A percentile compares a stretch with the other conserved stretches of the same genome.
These are phyloP conservation scores for Arthrobotrys sinensis DNA, from an alignment of 2,329 filamentous ascomycete genomes.

Conservation along the genomic window DNA sequence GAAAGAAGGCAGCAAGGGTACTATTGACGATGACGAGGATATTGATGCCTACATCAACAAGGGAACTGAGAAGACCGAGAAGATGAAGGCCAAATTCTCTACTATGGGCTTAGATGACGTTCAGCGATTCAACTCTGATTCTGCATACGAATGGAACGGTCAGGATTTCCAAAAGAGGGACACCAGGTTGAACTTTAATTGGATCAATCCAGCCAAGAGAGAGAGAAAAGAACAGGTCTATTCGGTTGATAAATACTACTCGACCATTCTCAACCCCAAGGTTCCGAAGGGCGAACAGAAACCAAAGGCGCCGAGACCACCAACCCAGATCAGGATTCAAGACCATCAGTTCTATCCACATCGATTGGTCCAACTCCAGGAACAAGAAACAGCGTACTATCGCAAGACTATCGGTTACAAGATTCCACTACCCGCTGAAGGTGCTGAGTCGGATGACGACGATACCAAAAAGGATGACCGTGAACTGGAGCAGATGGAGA, in stretches of 20 bases:
- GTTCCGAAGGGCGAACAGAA: conserved; percentile 85
- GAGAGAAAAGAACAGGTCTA: conserved; percentile 98
- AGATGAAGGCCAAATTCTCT: conserved; percentile 94
- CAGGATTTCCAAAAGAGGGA: conserved; percentile 93
- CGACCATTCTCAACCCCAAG: conserved; percentile 82
- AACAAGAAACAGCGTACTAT: conserved; percentile 95
- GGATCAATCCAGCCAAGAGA: conserved; percentile 99
- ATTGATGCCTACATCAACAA: conserved; percentile 89
- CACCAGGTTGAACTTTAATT: conserved; percentile 91
- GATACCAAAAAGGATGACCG: conserved; percentile 91
- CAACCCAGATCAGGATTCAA: conserved; percentile 90
- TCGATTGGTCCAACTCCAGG: conserved; percentile 87
- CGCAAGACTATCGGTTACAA: conserved; percentile 86
- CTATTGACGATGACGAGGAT: conserved; percentile 85
- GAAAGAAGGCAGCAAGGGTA: conserved; percentile 68
- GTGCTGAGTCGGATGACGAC: conserved; percentile 80
- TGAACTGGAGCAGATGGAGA: conserved; percentile 88
- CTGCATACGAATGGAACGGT: conserved; percentile 98
- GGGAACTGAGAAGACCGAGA: conserved; percentile 88
- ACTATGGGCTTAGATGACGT: conserved; percentile 96
- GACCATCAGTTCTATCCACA: conserved; percentile 98
- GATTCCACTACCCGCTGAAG: conserved; percentile 72
- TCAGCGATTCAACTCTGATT: conserved; percentile 97
- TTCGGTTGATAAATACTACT: conserved; percentile 99
- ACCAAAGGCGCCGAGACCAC: conserved; percentile 93